Conservation (phyloP, 2,329 filamentous ascomycete species). For the Penicillium sp. region DNA sequence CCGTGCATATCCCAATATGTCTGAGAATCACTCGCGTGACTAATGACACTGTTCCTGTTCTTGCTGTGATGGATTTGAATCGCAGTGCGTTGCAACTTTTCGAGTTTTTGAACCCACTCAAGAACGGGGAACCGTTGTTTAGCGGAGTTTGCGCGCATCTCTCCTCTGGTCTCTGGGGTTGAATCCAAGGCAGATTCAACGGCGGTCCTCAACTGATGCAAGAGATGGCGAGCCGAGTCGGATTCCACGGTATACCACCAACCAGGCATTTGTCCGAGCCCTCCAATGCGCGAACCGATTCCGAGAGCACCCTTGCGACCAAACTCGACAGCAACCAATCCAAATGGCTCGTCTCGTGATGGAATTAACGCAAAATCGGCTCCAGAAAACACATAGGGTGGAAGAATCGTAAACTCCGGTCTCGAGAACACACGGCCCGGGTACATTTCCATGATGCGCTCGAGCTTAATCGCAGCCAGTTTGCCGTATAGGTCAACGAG, state of each 20-base stretch:
- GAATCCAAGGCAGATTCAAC: slow-evolving; percentile 62
- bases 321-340: slow-evolving; percentile 67
- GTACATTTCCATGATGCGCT: slow-evolving; percentile 63
- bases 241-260: slow-evolving; percentile 71
- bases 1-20: background rate
- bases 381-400: slow-evolving; percentile 65
- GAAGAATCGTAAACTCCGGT: slow-evolving; percentile 65
- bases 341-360: slow-evolving; percentile 67
- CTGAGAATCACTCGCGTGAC: background rate
- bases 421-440: slow-evolving; percentile 64
- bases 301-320: slow-evolving; percentile 66
- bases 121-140: slow-evolving; percentile 66
- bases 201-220: slow-evolving; percentile 65
- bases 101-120: slow-evolving; percentile 65
- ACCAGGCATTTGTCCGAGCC: slow-evolving; percentile 67
- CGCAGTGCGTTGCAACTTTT: slow-evolving; percentile 59
- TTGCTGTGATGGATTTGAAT: slow-evolving; percentile 51
- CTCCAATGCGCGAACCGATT: slow-evolving; percentile 64
- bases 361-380: slow-evolving; percentile 69
- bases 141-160: slow-evolving; percentile 64
- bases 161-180: slow-evolving; percentile 50
- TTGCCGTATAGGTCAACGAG: slow-evolving; percentile 67
- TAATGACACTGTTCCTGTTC: background rate
- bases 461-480: slow-evolving; percentile 64
- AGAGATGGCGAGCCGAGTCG: slow-evolving; percentile 60